Percentiles rank a stretch among this genome's conserved stretches.
phyloP scores from a whole-genome alignment of 2,329 filamentous ascomycete species.

The Elsinoe perseae region DNA sequence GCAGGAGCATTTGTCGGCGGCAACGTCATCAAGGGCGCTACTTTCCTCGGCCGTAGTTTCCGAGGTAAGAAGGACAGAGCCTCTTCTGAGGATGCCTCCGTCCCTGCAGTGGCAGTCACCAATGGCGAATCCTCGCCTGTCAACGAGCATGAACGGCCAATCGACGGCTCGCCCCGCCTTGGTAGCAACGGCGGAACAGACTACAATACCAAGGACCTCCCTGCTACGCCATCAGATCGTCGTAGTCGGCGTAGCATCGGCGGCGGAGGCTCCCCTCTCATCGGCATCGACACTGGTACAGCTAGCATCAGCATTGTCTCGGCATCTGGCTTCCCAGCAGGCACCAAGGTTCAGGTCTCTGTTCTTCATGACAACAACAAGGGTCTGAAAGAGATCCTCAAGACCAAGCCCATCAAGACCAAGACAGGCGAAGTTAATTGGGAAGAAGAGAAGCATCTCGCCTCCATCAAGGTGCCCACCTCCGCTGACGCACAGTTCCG shows the following conservation, averaged over 20 bases:
- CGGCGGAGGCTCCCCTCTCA: slow-evolving; percentile 35
- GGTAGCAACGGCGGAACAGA: slow-evolving; percentile 16
- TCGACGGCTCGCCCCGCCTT: slow-evolving; percentile 23
- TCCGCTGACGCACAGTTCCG: slow-evolving; percentile 80
- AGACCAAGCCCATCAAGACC: slow-evolving; percentile 84
- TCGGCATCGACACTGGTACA: slow-evolving; percentile 57
- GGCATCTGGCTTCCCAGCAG: slow-evolving; percentile 63
- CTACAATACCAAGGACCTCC: slow-evolving; percentile 21
- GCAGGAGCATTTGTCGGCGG: slow-evolving; percentile 65
- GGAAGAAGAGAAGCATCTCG: slow-evolving; percentile 47
- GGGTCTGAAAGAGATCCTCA: slow-evolving; percentile 69
- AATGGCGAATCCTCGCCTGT: slow-evolving; percentile 20
- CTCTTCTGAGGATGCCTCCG: slow-evolving; percentile 28
- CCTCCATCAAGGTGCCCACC: slow-evolving; percentile 71
- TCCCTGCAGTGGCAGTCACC: slow-evolving; percentile 29
- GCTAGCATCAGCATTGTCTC: slow-evolving; percentile 75
- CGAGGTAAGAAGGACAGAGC: slow-evolving; percentile 59
- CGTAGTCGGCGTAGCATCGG: slow-evolving; percentile 40
- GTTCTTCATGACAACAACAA: slow-evolving; percentile 43
- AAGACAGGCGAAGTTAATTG: slow-evolving; percentile 58
- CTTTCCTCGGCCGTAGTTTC: slow-evolving; percentile 81
- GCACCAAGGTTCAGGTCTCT: slow-evolving; percentile 30
- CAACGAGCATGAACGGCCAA: slow-evolving; percentile 25
- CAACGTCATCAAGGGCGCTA: slow-evolving; percentile 79
- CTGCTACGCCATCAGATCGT: slow-evolving; percentile 34